Evolutionary conservation across 768 basidiomycete species (phyloP), one percentile per base, ranked within the genome.

Genomic region (Leccinum olivaceopallidum): DNA sequence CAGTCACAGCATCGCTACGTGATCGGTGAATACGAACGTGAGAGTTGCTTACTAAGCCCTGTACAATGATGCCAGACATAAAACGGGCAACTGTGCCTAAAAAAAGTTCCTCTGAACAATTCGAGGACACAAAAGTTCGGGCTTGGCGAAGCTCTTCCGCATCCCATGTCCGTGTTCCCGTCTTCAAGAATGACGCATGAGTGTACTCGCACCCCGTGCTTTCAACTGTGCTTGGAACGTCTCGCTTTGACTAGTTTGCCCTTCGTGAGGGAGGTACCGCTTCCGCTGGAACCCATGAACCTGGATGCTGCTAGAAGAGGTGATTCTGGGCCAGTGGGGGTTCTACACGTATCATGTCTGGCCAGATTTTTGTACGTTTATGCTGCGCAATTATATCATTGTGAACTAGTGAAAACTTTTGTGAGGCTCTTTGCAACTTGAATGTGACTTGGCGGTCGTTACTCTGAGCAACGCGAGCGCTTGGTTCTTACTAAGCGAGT

Each of bases 81-180:
- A 28, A 28, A 8, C 30, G 8, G 30, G 30, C 30, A 30, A 30
- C 30, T 30, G 30, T 30, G 8, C 30, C 30, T 8, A 30, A 30
- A 30, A 30, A 30, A 30, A 9, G 30, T 9, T 30, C 30, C 30
- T 30, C 9, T 0, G 30, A 30, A 30, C 30, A 9, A 30, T 30
- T 30, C 30, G 30, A 30, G 30, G 30, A 30, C 30, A 30, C 30
- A 30, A 30, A 30, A 9, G 30, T 30, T 94, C 92, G 92, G 89
- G 84, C 92, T 82, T 72, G 90, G 88, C 77, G 73, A 80, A 88
- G 85, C 84, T 83, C 76, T 81, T 83, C 87, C 88, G 86, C 83
- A 84, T 92, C 85, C 90, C 85, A 22, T 84, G 90, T 84, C 88
- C 92, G 92, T 92, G 92, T 94, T 92, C 90, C 90, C 89, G 90